Conservation (phyloP, 768 basidiomycete genomes). For the Neoboletus magnificus region DNA sequence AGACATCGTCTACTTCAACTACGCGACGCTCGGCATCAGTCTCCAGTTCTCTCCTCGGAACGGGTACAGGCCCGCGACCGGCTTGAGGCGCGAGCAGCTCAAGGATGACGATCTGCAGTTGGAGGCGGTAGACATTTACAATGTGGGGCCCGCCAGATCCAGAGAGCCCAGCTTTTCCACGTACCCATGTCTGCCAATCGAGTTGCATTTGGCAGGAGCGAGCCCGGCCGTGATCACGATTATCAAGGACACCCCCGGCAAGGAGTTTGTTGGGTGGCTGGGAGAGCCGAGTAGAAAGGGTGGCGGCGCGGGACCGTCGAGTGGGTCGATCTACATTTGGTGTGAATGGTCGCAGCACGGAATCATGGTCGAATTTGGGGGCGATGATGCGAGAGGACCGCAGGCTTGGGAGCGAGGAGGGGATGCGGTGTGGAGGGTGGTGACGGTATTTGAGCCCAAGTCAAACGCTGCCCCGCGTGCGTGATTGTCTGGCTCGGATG, state of each 20-base stretch:
- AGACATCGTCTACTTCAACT: constrained; percentile 87
- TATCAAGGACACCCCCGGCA: constrained; percentile 56
- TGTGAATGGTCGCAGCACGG: constrained; percentile 86
- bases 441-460: constrained; percentile 55
- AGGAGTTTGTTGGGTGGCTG: constrained; percentile 67
- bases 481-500: background rate
- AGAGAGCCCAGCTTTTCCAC: constrained; percentile 55
- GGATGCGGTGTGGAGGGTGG: constrained; percentile 73
- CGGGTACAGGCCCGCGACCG: constrained; percentile 57
- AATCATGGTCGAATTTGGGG: constrained; percentile 84
- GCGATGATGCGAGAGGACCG: constrained; percentile 70
- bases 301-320: constrained; percentile 80
- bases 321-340: constrained; percentile 88
- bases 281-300: constrained; percentile 93
- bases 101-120: constrained; percentile 50
- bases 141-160: constrained; percentile 45
- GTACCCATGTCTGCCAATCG: constrained; percentile 55
- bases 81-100: constrained; percentile 45
- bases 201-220: constrained; percentile 37
- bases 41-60: constrained; percentile 67
- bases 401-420: constrained; percentile 88
- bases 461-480: background rate
- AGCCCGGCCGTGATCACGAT: constrained; percentile 45
- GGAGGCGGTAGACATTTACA: constrained; percentile 84
- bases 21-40: constrained; percentile 74